Evolutionary conservation across 1,284 basidiomycete species (phyloP).

Genomic region (Malassezia pachydermatis): DNA sequence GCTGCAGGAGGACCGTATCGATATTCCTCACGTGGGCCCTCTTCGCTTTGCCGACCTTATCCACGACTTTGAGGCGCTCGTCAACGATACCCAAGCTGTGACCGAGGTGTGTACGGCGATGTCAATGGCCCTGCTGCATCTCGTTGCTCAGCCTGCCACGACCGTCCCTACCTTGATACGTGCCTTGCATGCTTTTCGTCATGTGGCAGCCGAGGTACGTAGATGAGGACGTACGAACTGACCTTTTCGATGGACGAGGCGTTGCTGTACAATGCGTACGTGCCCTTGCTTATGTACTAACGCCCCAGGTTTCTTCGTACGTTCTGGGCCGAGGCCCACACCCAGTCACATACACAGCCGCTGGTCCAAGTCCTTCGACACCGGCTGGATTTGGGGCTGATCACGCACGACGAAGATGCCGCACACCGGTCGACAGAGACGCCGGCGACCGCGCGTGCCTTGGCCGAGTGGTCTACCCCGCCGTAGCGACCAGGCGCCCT

Average conservation of each 20-base stretch:
- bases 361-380: neutral
- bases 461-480: too few relatives aligned
- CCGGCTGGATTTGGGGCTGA: constrained; percentile 10
- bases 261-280: constrained; percentile 10
- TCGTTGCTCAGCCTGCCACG: constrained; percentile 14
- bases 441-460: neutral
- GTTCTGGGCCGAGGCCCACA: neutral
- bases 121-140: constrained; percentile 20
- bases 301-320: neutral
- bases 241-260: constrained; percentile 17
- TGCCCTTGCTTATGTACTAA: neutral
- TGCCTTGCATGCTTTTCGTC: constrained; percentile 2
- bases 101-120: constrained; percentile 23
- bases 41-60: constrained; percentile 19
- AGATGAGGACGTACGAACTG: too few relatives aligned
- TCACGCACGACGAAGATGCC: constrained; percentile 9
- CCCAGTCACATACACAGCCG: neutral
- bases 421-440: constrained; percentile 3
- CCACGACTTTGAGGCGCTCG: constrained; percentile 17
- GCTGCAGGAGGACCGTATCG: too few relatives aligned
- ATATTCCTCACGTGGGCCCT: neutral
- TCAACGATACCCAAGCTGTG: constrained; percentile 23
- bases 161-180: constrained; percentile 7
- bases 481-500: too few relatives aligned
- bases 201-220: neutral